Evolutionary conservation across 805 yeast species (phyloP).

Genomic region (Yamadazyma kitorensis): DNA sequence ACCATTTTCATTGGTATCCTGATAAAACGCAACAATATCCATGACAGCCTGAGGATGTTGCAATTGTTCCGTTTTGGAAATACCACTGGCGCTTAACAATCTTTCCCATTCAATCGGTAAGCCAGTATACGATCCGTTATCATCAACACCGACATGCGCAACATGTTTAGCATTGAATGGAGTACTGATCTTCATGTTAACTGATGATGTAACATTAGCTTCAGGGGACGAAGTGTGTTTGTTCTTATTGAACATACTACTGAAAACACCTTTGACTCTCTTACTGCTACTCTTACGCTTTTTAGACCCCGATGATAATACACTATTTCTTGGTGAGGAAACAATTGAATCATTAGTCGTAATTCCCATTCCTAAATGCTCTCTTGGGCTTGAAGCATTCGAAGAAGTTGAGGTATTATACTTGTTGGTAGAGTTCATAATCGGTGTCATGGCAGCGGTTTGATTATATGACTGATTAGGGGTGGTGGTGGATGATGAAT

Average conservation of each 20-base stretch:
- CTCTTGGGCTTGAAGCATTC: constrained; percentile 23
- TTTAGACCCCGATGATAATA: constrained; percentile 9
- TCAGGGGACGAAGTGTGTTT: constrained; percentile 9
- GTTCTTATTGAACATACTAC: constrained; percentile 47
- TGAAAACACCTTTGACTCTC: constrained; percentile 57
- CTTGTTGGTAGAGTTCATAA: constrained; percentile 15
- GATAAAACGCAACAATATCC: constrained; percentile 85
- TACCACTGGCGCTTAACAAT: constrained; percentile 79
- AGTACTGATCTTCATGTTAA: constrained; percentile 68
- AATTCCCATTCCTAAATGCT: constrained; percentile 20
- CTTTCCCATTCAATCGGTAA: constrained; percentile 92
- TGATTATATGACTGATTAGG: constrained; percentile 19
- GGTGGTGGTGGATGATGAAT: constrained; percentile 11
- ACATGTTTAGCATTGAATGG: constrained; percentile 90
- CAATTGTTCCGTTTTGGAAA: constrained; percentile 82
- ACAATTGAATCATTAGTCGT: constrained; percentile 11
- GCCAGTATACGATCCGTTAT: constrained; percentile 85
- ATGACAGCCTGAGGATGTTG: constrained; percentile 92
- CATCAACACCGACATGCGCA: constrained; percentile 91
- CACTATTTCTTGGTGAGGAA: constrained; percentile 17
- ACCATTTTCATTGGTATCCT: constrained; percentile 47
- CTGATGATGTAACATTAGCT: constrained; percentile 11
- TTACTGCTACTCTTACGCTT: constrained; percentile 41
- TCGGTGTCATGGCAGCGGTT: constrained; percentile 31
- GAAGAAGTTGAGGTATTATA: constrained; percentile 6